Conservation (phyloP, 2,329 filamentous ascomycete genomes). For the Paraphoma chrysanthemicola region DNA sequence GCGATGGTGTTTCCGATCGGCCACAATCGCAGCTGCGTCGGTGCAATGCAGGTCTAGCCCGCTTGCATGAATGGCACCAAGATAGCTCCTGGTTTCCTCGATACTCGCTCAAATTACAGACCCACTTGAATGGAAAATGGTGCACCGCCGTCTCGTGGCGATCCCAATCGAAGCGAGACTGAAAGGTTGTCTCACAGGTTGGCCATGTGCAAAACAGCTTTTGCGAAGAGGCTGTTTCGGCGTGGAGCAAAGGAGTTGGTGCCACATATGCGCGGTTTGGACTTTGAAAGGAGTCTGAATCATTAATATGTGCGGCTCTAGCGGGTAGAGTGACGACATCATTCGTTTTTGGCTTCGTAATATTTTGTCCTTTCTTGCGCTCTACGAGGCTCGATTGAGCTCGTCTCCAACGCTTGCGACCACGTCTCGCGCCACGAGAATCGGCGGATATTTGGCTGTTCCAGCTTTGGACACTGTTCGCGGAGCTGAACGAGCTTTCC, state of each 20-base stretch:
- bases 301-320: too few relatives aligned
- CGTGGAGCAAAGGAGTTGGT: too few relatives aligned
- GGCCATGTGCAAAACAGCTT: slow-evolving; percentile 7
- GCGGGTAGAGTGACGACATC: too few relatives aligned
- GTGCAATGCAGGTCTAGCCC: background rate
- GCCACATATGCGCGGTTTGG: too few relatives aligned
- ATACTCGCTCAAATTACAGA: slow-evolving; percentile 2
- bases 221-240: background rate
- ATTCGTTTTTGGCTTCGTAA: too few relatives aligned
- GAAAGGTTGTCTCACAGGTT: slow-evolving; percentile 1
- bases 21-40: background rate
- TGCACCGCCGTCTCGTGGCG: slow-evolving; percentile 16
- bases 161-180: slow-evolving; percentile 2
- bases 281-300: too few relatives aligned
- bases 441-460: background rate
- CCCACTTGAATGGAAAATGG: slow-evolving; percentile 13
- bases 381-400: background rate
- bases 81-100: too few relatives aligned
- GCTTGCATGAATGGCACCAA: background rate
- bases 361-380: too few relatives aligned
- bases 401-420: background rate
- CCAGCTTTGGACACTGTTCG: background rate
- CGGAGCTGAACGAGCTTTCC: background rate
- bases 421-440: background rate
- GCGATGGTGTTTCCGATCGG: background rate